Evolutionary conservation across 2,329 filamentous ascomycete genomes (phyloP), one percentile per base, ranked within the genome.

Genomic region (Orbilia javanica): DNA sequence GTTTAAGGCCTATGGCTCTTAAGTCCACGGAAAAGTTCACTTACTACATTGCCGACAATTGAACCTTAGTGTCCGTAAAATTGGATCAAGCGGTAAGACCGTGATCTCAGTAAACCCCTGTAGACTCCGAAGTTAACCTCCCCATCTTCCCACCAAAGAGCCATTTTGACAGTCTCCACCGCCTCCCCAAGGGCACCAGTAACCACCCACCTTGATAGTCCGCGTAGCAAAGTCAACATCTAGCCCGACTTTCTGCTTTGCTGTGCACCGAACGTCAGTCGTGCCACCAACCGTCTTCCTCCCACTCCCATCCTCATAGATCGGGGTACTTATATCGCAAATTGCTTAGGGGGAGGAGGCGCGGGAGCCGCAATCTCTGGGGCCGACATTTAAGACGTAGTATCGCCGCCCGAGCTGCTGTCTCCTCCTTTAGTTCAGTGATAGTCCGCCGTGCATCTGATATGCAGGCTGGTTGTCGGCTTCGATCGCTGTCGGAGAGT

Each of bases 241-340:
- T 77, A 99, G 87, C 82, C 94, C 91, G 62, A 99, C 91, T 83
- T 93, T 92, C 85, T 98, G 95, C 85, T 94, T 91, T 68, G 93
- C 88, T 73, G 98, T 82, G 76, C 79, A 81, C 57, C 86, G 57
- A 86, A 86, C 67, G 75, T 81, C 77, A 81, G 79, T 70, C 46
- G 29, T 48, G 53, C 20, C 22, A 48, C 78, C 34, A 52, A 83
- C 82, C n/a, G 20, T 7, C 50, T 39, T 34, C 44, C 27, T 50
- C 39, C 18, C 6, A 3, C 20, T 50, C 31, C 44, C 31, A 46
- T 64, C 27, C 27, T 42, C 15, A 29, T n/a, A 25, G 25, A n/a
- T 20, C 27, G 53, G 68, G 62, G 11, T 39, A 79, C 75, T 69
- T 79, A 79, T 79, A 79, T 79, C 65, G 75, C 65, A 44, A 65